These are phyloP conservation scores for Aureobasidium sp. DNA, from an alignment of 2,329 filamentous ascomycete genomes.

Conservation along the genomic window DNA sequence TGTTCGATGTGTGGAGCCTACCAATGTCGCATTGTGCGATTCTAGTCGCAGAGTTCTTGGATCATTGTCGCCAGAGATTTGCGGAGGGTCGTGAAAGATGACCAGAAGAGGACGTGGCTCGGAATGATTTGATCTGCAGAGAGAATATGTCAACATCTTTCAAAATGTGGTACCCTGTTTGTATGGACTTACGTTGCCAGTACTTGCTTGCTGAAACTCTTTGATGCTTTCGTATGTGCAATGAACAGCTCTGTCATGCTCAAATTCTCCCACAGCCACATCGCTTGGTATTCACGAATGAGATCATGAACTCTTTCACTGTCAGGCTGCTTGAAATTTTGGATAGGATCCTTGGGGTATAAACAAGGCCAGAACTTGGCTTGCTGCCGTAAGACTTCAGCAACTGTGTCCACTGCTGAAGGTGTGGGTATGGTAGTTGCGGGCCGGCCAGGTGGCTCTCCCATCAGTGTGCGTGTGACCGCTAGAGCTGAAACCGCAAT, in stretches of 20 bases:
- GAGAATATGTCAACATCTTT: background rate
- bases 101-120: conserved; percentile 64
- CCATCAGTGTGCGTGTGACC: conserved; percentile 89
- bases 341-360: conserved; percentile 53
- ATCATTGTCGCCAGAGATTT: conserved; percentile 36
- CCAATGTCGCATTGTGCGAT: conserved; percentile 80
- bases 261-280: conserved; percentile 62
- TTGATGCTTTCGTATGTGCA: conserved; percentile 63
- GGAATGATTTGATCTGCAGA: conserved; percentile 53
- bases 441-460: conserved; percentile 70
- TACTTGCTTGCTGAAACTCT: conserved; percentile 79
- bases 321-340: conserved; percentile 29
- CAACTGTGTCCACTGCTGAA: conserved; percentile 49
- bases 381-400: conserved; percentile 52
- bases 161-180: background rate
- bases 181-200: conserved; percentile 53
- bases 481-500: conserved; percentile 90
- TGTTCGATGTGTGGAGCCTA: conserved; percentile 34
- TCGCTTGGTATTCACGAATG: conserved; percentile 68
- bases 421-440: conserved; percentile 41
- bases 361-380: conserved; percentile 80
- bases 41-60: conserved; percentile 61
- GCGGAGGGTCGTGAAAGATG: conserved; percentile 79
- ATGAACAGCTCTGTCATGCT: conserved; percentile 77
- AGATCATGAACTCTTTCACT: conserved; percentile 69